Evolutionary conservation across 768 basidiomycete species (phyloP).

Genomic region (Baorangia bicolor): DNA sequence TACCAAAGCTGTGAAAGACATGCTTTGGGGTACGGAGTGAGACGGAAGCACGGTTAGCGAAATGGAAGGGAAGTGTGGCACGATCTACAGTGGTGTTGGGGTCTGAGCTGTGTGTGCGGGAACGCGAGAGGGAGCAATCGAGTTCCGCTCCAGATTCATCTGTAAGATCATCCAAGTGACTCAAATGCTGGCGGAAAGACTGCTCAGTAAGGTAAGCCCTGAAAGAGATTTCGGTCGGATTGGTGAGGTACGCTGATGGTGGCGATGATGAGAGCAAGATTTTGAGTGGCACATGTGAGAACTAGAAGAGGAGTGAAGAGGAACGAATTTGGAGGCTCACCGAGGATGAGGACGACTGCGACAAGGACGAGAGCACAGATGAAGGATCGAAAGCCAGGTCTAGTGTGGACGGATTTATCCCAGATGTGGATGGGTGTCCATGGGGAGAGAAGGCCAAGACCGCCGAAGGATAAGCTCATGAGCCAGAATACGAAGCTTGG

Average conservation of each 20-base stretch:
- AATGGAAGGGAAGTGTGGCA: conserved; percentile 57
- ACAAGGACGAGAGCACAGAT: conserved; percentile 68
- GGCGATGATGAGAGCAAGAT: neutral
- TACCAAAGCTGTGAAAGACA: conserved; percentile 80
- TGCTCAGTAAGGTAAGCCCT: conserved; percentile 95
- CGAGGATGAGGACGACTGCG: conserved; percentile 69
- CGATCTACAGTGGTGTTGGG: conserved; percentile 21
- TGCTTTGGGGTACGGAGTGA: conserved; percentile 90
- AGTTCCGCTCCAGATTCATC: conserved; percentile 47
- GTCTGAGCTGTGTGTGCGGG: conserved; percentile 26
- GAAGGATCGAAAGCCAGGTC: conserved; percentile 67
- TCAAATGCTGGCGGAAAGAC: conserved; percentile 93
- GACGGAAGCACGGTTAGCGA: conserved; percentile 89
- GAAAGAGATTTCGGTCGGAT: conserved; percentile 92
- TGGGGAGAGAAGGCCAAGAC: conserved; percentile 58
- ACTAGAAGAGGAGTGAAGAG: neutral
- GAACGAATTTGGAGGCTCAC: conserved; percentile 41
- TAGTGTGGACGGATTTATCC: conserved; percentile 49
- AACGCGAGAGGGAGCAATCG: conserved; percentile 27
- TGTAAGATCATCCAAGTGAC: conserved; percentile 68
- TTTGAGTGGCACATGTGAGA: neutral
- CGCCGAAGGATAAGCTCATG: conserved; percentile 67
- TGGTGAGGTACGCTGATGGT: conserved; percentile 83
- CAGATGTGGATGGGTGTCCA: conserved; percentile 53
- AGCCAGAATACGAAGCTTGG: conserved; percentile 51